A percentile compares a stretch with the other conserved stretches of the same genome.
phyloP scores from a whole-genome alignment of 768 basidiomycete genomes.

The Galerina marginata region DNA sequence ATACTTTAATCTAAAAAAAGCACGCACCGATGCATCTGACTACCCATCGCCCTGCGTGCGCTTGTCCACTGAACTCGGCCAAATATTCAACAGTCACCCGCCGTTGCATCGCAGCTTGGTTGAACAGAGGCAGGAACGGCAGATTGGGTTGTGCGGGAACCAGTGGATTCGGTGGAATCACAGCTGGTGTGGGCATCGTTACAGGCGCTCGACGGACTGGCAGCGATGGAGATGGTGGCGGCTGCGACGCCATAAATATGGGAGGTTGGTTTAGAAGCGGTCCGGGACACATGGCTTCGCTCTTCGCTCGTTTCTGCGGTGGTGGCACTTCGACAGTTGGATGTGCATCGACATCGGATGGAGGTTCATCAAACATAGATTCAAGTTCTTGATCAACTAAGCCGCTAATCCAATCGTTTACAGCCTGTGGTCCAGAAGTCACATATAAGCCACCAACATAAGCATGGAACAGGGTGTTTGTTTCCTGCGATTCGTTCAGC shows the following conservation, averaged over 20 bases:
- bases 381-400: slow-evolving; percentile 38
- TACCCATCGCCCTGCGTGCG: slow-evolving; percentile 72
- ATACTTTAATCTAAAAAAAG: slow-evolving; percentile 2
- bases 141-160: slow-evolving; percentile 66
- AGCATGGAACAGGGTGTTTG: slow-evolving; percentile 61
- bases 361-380: slow-evolving; percentile 14
- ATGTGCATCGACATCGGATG: slow-evolving; percentile 17
- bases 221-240: slow-evolving; percentile 31
- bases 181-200: slow-evolving; percentile 16
- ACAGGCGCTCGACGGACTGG: slow-evolving; percentile 7
- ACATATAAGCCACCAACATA: slow-evolving; percentile 70
- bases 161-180: slow-evolving; percentile 53
- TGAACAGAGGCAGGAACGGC: slow-evolving; percentile 75
- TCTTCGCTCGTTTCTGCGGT: slow-evolving; percentile 49
- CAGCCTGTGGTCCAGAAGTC: slow-evolving; percentile 54
- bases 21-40: slow-evolving; percentile 69
- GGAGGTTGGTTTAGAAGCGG: slow-evolving; percentile 17
- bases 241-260: slow-evolving; percentile 37
- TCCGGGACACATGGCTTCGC: slow-evolving; percentile 35
- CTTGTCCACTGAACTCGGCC: slow-evolving; percentile 64
- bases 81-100: slow-evolving; percentile 65
- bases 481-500: slow-evolving; percentile 40
- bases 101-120: slow-evolving; percentile 73
- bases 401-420: slow-evolving; percentile 62
- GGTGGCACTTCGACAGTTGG: slow-evolving; percentile 29